Conservation (phyloP, 768 basidiomycete genomes). For the Pleurotus eryngii region DNA sequence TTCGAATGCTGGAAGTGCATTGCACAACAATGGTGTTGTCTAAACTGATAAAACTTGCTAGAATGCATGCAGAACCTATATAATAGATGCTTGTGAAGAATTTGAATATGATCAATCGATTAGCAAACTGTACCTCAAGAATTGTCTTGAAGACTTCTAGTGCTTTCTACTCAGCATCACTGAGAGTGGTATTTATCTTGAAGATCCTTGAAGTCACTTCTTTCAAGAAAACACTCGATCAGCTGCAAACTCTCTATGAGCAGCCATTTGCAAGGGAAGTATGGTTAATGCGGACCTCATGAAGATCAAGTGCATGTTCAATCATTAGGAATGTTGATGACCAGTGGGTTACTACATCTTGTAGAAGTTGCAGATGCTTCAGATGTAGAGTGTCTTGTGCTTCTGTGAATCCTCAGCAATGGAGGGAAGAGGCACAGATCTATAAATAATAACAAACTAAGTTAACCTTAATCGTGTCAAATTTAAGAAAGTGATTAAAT, state of each 20-base stretch:
- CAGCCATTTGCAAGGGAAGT: too few species aligned
- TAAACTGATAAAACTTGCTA: too few species aligned
- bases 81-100: too few species aligned
- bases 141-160: constrained; percentile 18
- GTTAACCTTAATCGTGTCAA: too few species aligned
- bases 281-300: constrained; percentile 9
- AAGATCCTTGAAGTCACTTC: constrained; percentile 19
- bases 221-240: constrained; percentile 17
- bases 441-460: neutral
- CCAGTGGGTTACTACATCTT: constrained; percentile 27
- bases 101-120: too few species aligned
- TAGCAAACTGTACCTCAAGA: too few species aligned
- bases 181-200: constrained; percentile 13
- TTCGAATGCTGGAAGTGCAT: too few species aligned
- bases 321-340: constrained; percentile 28
- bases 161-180: constrained; percentile 20
- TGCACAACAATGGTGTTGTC: too few species aligned
- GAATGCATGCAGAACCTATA: too few species aligned
- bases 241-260: constrained; percentile 12
- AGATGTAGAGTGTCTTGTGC: neutral
- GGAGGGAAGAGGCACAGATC: neutral
- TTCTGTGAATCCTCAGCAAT: neutral
- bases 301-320: constrained; percentile 18
- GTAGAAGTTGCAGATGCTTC: constrained; percentile 23
- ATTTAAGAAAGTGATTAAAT: too few species aligned